Conservation (phyloP, 345 rosid species). For the Rhizophora apiculata region DNA sequence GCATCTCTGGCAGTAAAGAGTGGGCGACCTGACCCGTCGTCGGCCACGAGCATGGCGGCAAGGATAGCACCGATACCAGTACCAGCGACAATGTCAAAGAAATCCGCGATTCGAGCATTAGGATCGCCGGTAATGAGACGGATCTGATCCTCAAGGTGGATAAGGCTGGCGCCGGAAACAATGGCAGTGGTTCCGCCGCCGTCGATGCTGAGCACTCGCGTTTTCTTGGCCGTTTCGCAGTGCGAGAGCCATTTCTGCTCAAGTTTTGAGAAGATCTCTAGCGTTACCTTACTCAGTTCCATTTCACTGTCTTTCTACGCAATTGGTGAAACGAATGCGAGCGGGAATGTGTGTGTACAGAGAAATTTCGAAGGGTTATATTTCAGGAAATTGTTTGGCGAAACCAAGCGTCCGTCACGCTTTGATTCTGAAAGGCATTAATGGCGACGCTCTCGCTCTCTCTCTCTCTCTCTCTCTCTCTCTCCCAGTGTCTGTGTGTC, state of each 20-base stretch:
- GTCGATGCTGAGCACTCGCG: slow-evolving; percentile 80
- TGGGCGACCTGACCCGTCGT: slow-evolving; percentile 72
- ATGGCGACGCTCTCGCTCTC: slow-evolving; percentile 7
- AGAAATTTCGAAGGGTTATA: no score
- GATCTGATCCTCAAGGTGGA: slow-evolving; percentile 91
- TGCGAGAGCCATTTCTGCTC: slow-evolving; percentile 94
- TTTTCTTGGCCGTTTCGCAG: slow-evolving; percentile 58
- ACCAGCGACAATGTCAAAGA: slow-evolving; percentile 85
- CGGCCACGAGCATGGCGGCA: slow-evolving; percentile 66
- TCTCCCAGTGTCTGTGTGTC: neutral
- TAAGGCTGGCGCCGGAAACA: slow-evolving; percentile 59
- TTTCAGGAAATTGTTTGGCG: no score
- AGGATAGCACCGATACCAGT: slow-evolving; percentile 85
- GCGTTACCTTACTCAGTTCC: slow-evolving; percentile 86
- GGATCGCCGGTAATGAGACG: slow-evolving; percentile 67
- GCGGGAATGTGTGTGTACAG: no score
- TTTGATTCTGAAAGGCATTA: slow-evolving; percentile 35
- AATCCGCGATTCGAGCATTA: slow-evolving; percentile 65
- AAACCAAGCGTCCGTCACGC: slow-evolving; percentile 16
- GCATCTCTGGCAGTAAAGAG: slow-evolving; percentile 74
- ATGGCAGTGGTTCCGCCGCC: slow-evolving; percentile 74
- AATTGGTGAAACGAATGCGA: no score
- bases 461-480: slow-evolving; percentile 11
- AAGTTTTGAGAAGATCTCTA: slow-evolving; percentile 84
- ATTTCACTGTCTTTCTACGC: slow-evolving; percentile 23